Percentiles rank a stretch among this genome's conserved stretches.
These are phyloP conservation scores for Cryphonectria radicalis DNA, from an alignment of 2,329 filamentous ascomycete genomes.

Conservation along the genomic window DNA sequence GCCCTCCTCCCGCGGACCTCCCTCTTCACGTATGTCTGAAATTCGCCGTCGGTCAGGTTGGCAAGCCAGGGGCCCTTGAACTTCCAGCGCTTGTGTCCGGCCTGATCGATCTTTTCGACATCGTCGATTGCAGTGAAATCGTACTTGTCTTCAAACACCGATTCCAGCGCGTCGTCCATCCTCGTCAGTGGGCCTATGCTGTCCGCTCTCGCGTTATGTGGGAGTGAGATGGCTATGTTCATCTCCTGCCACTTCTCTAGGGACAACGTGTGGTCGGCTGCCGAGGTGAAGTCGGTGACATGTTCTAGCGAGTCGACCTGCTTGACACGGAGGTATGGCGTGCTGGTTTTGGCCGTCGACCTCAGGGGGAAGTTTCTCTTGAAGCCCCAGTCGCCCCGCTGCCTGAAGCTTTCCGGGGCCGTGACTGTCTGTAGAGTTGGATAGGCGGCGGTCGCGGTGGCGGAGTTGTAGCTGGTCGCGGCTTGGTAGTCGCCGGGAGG, in stretches of 20 bases:
- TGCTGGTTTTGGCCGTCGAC: constrained; percentile 71
- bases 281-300: constrained; percentile 85
- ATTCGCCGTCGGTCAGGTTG: constrained; percentile 63
- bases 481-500: constrained; percentile 57
- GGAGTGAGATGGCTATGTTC: constrained; percentile 69
- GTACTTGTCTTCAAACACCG: constrained; percentile 63
- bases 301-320: constrained; percentile 84
- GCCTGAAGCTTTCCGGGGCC: constrained; percentile 72
- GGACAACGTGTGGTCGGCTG: constrained; percentile 79
- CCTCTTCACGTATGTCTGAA: constrained; percentile 59
- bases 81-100: constrained; percentile 63
- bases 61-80: constrained; percentile 70
- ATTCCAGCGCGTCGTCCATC: constrained; percentile 43
- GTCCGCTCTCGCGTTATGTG: constrained; percentile 32
- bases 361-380: constrained; percentile 82
- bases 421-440: constrained; percentile 85
- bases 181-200: neutral
- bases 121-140: constrained; percentile 54
- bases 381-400: constrained; percentile 87
- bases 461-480: constrained; percentile 57
- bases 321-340: constrained; percentile 76
- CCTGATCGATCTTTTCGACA: constrained; percentile 37
- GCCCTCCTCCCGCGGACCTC: constrained; percentile 56
- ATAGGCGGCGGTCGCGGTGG: constrained; percentile 73
- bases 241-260: constrained; percentile 87